These are phyloP conservation scores for Fusarium continuum DNA, from an alignment of 2,329 filamentous ascomycete species.

Conservation along the genomic window DNA sequence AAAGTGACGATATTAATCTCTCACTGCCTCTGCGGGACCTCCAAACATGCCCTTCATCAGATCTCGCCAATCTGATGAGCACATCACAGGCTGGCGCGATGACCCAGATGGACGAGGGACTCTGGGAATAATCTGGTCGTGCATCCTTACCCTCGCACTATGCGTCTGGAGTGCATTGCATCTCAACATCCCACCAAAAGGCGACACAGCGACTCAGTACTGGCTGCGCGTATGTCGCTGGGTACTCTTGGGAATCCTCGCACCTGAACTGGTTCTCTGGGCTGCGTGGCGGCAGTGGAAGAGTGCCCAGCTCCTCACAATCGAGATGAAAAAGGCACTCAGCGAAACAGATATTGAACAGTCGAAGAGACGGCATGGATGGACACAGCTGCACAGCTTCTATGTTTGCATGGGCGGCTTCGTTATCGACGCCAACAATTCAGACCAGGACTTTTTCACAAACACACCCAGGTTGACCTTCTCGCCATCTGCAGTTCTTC, in stretches of 20 bases:
- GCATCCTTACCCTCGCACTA: background rate
- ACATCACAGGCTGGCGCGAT: background rate
- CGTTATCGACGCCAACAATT: background rate
- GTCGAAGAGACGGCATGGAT: background rate
- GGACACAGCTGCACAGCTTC: background rate
- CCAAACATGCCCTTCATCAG: background rate
- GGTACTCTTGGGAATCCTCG: background rate
- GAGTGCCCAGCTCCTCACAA: background rate
- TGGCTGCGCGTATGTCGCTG: background rate
- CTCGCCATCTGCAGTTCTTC: background rate
- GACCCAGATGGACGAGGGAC: background rate
- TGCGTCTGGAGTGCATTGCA: background rate
- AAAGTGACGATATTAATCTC: too few species aligned
- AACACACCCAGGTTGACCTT: background rate
- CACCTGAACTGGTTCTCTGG: background rate
- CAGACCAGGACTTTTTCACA: background rate
- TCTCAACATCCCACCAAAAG: background rate
- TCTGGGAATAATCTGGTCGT: background rate
- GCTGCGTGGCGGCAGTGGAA: background rate
- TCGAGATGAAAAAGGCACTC: background rate
- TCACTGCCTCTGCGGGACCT: too few species aligned
- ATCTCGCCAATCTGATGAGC: background rate
- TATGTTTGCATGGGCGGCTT: background rate
- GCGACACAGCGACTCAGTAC: background rate
- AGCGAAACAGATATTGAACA: background rate